These are phyloP conservation scores for Podaxis rugospora DNA, from an alignment of 768 basidiomycete species.

Conservation along the genomic window DNA sequence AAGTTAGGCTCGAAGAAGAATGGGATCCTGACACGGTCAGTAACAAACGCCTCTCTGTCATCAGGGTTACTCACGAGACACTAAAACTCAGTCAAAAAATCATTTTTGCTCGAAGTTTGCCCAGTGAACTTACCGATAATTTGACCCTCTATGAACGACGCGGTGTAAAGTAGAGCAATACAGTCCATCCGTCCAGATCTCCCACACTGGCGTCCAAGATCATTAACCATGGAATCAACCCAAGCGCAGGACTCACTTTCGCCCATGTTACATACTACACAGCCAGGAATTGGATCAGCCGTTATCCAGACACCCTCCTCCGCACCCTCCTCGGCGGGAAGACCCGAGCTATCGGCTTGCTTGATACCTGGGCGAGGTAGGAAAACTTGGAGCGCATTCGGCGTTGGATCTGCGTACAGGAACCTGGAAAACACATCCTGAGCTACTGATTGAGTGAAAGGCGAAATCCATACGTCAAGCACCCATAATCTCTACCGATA, in stretches of 20 bases:
- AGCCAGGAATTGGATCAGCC: slow-evolving; percentile 79
- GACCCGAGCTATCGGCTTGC: slow-evolving; percentile 24
- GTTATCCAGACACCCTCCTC: slow-evolving; percentile 74
- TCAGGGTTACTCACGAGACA: slow-evolving; percentile 56
- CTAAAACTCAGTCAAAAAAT: slow-evolving; percentile 27
- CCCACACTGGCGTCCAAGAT: slow-evolving; percentile 62
- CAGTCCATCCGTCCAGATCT: slow-evolving; percentile 84
- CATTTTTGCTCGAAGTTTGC: background rate
- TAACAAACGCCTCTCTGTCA: background rate
- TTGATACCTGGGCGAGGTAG: slow-evolving; percentile 36
- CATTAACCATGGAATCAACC: background rate
- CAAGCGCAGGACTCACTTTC: slow-evolving; percentile 57
- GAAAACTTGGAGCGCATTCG: slow-evolving; percentile 80
- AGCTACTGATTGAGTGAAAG: background rate
- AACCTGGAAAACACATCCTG: slow-evolving; percentile 44
- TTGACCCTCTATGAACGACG: slow-evolving; percentile 72
- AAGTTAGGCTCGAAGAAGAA: slow-evolving; percentile 96
- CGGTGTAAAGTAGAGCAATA: slow-evolving; percentile 87
- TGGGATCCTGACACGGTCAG: slow-evolving; percentile 51
- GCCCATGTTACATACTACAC: slow-evolving; percentile 88
- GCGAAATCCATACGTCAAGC: slow-evolving; percentile 59
- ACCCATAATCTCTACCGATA: slow-evolving; percentile 76
- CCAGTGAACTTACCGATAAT: slow-evolving; percentile 48
- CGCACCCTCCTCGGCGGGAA: slow-evolving; percentile 48
- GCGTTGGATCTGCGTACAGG: slow-evolving; percentile 79